Evolutionary conservation across 148 eudicot species (phyloP).

Genomic region (Fagopyrum tataricum): DNA sequence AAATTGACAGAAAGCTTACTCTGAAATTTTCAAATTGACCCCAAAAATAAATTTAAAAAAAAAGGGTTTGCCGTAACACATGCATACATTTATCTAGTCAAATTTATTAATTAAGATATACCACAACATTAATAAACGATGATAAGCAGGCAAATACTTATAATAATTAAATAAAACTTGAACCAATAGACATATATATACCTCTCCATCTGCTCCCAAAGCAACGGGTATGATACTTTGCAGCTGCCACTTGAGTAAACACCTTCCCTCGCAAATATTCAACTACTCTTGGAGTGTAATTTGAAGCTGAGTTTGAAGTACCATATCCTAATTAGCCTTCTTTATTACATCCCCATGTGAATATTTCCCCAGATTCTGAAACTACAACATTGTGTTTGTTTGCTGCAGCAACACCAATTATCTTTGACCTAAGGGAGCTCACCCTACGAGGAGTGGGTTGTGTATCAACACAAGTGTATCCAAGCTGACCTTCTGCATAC

Average conservation of each 20-base stretch:
- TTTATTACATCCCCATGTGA: slow-evolving; percentile 97
- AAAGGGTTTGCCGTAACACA: too few species aligned
- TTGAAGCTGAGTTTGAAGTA: slow-evolving; percentile 92
- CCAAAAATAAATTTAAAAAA: too few species aligned
- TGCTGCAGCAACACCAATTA: slow-evolving; percentile 91
- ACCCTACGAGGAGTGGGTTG: slow-evolving; percentile 96
- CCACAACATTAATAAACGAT: not conserved
- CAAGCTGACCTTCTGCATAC: slow-evolving; percentile 95
- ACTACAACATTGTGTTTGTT: slow-evolving; percentile 92
- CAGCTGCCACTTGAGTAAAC: slow-evolving; percentile 63
- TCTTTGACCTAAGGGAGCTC: slow-evolving; percentile 66
- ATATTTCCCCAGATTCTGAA: slow-evolving; percentile 86
- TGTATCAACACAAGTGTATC: slow-evolving; percentile 91
- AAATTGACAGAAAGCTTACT: too few species aligned
- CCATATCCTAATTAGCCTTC: slow-evolving; percentile 99
- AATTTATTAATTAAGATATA: not conserved
- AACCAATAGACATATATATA: slow-evolving; percentile 20
- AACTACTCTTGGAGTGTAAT: slow-evolving; percentile 80
- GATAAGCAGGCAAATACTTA: not conserved
- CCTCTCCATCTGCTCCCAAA: slow-evolving; percentile 96
- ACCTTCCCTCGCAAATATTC: slow-evolving; percentile 85
- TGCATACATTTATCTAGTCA: not conserved
- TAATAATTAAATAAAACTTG: not conserved
- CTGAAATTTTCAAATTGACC: not conserved
- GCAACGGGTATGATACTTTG: slow-evolving; percentile 86